Conservation (phyloP, 441 rosid species). For the Adansonia rubrostipa region DNA sequence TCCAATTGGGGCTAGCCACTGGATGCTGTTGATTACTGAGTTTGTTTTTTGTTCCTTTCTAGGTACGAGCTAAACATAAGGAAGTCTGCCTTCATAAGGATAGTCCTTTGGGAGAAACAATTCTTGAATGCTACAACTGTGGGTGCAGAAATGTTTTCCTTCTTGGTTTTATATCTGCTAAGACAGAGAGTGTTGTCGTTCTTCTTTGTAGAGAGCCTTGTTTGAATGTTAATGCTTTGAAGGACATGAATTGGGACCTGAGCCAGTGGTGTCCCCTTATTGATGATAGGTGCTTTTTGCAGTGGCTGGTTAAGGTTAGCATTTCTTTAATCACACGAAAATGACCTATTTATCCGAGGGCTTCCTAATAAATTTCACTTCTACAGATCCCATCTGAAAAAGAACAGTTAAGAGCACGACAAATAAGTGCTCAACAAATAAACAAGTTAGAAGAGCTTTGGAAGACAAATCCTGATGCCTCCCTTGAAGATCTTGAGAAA, state of each 20-base stretch:
- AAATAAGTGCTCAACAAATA: conserved; percentile 98
- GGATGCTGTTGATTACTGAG: background rate
- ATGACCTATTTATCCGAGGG: conserved; percentile 23
- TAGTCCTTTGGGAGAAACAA: conserved; percentile 98
- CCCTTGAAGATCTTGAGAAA: conserved; percentile 99
- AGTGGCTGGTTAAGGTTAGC: conserved; percentile 98
- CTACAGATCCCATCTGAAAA: conserved; percentile 94
- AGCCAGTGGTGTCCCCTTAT: conserved; percentile 99
- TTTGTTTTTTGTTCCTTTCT: conserved; percentile 30
- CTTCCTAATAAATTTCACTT: conserved; percentile 34
- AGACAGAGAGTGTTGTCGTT: conserved; percentile 98
- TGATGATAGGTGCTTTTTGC: conserved; percentile 97
- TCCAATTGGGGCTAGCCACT: background rate
- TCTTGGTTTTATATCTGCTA: conserved; percentile 97
- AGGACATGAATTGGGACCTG: conserved; percentile 99
- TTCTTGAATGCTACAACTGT: conserved; percentile 98
- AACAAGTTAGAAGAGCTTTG: conserved; percentile 98
- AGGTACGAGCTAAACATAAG: conserved; percentile 99
- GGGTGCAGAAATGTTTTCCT: conserved; percentile 98
- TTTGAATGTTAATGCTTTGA: conserved; percentile 95
- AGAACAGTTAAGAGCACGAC: conserved; percentile 98
- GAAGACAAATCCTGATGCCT: conserved; percentile 97
- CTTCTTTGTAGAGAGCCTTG: conserved; percentile 99
- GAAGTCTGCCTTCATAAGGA: conserved; percentile 99
- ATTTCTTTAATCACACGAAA: conserved; percentile 12